phyloP scores from a whole-genome alignment of 1,139 yeast species.

The Yamadazyma triangularis region DNA sequence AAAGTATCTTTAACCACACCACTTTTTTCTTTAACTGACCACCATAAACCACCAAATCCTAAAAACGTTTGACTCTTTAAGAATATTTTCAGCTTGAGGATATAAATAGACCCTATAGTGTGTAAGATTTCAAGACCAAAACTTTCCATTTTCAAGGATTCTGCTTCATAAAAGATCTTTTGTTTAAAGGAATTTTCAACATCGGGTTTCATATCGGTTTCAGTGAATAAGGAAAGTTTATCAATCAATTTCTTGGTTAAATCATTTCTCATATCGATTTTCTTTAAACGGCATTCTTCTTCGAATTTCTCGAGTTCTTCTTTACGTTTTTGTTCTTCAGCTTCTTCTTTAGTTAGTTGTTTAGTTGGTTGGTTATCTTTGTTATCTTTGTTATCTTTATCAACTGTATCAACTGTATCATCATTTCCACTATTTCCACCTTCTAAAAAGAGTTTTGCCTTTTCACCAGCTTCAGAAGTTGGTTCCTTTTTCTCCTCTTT shows the following conservation, averaged over 20 bases:
- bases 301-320: conserved; percentile 74
- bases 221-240: conserved; percentile 73
- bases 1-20: conserved; percentile 81
- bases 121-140: conserved; percentile 90
- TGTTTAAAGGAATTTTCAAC: conserved; percentile 65
- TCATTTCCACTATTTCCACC: neutral
- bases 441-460: too few species aligned
- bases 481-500: neutral
- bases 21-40: conserved; percentile 82
- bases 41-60: conserved; percentile 83
- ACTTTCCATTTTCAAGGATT: conserved; percentile 85
- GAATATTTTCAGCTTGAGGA: conserved; percentile 59
- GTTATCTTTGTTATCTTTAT: neutral
- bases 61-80: conserved; percentile 64
- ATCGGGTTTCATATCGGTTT: conserved; percentile 69
- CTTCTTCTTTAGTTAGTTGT: conserved; percentile 30
- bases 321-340: conserved; percentile 43
- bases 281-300: conserved; percentile 68
- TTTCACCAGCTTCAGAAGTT: neutral
- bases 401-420: neutral
- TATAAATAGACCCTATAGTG: conserved; percentile 75
- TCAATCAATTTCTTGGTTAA: conserved; percentile 62
- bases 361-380: conserved; percentile 4
- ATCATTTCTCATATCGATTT: conserved; percentile 66
- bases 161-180: conserved; percentile 79